Evolutionary conservation across 106 monocot species (phyloP), one percentile per base, ranked within the genome.

Genomic region (Triglochin maritima): DNA sequence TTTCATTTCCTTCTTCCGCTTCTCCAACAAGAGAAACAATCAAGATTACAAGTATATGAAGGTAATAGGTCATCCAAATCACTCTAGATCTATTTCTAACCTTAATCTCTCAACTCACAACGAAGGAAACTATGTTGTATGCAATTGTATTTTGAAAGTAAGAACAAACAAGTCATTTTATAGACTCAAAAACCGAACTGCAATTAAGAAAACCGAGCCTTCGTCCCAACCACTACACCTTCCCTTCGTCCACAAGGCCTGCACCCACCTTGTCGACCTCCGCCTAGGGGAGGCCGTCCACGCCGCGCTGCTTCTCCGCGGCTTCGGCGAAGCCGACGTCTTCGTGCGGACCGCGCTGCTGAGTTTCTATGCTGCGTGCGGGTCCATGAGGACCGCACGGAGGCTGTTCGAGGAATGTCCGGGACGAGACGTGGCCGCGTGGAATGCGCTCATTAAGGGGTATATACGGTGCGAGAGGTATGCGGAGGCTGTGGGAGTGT

Each of bases 361-460:
- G 5, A 76, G 56, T 48, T 73, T 85, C 53, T 81, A 83, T 12
- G 80, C 85, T 0, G 48, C 60, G 5, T 70, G 47, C 44, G 85
- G 78, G 16, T 78, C 57, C 0, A 47, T 81, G 2, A 67, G 57
- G 6, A 43, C 57, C 50, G 87, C 81, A 41, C 76, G 64, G 9
- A 4, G 64, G 9, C 52, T 87, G 78, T 86, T 90, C 66, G 86
- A 90, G 49, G 6, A 69, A 44, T 69, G 76, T 77, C 75, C 69
- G 6, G n/a, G 12, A 0, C 64, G 79, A 56, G 83, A 85, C 52
- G 81, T 89, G 3, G 61, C 83, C 2, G 47, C 58, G 4, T 89
- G 89, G 89, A 89, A 89, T 59, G 73, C 89, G 8, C 80, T 85
- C 42, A 89, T 89, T 50, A 79, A 81, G 60, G 85, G 78, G 3